These are phyloP conservation scores for Agapanthus africanus DNA, from an alignment of 106 monocot genomes.

Conservation along the genomic window DNA sequence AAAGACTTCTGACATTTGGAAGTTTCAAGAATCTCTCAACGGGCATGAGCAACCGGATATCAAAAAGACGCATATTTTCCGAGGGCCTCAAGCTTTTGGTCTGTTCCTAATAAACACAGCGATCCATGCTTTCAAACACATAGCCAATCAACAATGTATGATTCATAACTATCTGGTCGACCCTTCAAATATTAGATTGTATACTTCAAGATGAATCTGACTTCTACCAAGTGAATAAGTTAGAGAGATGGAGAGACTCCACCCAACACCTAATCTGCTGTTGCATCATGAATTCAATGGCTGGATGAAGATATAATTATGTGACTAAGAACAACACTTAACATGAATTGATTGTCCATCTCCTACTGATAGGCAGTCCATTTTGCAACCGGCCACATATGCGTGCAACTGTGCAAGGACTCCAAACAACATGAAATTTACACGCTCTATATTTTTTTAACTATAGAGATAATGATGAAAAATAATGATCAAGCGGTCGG, in stretches of 20 bases:
- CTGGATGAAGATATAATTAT: too few species aligned
- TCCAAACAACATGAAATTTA: background rate
- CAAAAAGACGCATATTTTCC: background rate
- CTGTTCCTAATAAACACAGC: background rate
- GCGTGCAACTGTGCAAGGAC: background rate
- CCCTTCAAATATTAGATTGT: background rate
- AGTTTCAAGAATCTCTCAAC: background rate
- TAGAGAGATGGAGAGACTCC: too few species aligned
- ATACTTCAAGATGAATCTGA: background rate
- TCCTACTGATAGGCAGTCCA: too few species aligned
- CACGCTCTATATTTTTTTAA: background rate
- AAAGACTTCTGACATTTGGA: background rate
- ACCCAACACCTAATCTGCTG: too few species aligned
- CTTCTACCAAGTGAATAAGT: too few species aligned
- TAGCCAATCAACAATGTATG: background rate
- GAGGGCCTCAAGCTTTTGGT: background rate
- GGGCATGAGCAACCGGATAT: too few species aligned
- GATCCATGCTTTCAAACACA: background rate
- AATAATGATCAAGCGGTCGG: background rate
- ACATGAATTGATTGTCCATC: too few species aligned
- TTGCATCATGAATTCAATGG: too few species aligned
- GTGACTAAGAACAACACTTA: too few species aligned
- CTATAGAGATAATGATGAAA: background rate
- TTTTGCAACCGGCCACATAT: too few species aligned
- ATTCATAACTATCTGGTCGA: background rate